Base-by-base conservation (phyloP, 306 rosid genomes). In the Cucurbita moschata region DNA sequence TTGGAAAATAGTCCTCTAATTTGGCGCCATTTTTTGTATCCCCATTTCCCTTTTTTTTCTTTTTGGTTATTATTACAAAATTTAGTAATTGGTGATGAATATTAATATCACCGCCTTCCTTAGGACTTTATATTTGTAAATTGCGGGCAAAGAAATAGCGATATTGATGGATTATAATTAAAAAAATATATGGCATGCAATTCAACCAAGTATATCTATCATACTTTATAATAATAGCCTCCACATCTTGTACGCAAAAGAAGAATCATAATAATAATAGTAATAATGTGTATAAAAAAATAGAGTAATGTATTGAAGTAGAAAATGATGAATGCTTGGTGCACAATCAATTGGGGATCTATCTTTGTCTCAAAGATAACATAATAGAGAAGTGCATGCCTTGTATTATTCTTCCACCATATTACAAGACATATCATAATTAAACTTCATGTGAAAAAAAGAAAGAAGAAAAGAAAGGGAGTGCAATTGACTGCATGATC, bases 311-410 rank as follows among this genome's bases (percentile, higher is more conserved):
- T 11, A 46, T 12, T 23, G 6, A 68, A 46, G 73, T 68, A 44
- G 73, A 46, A 38, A 38, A 44, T 68, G 52, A 68, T 68, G 73
- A 68, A 13, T 47, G 73, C 73, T 47, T 47, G 72, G 9, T 44
- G 16, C 10, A 65, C 5, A 65, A 42, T 65, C 37, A 10, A 18
- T 16, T 16, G 35, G 23, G 1, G 8, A 46, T n/a, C 37, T 10
- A 50, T 47, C 73, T 68, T 68, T 19, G 57, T 23, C 73, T 47
- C 53, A 26, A 68, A 68, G 73, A 13, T 68, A 68, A 68, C 40
- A 68, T 23, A 13, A 68, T 47, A 68, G 57, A 68, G 56, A 68
- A 67, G 13, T 47, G 73, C 73, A 68, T 68, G 73, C 73, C 37
- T 5, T 66, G 39, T 66, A 47, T 8, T 65, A 65, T 42, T 65